phyloP scores from a whole-genome alignment of 306 rosid genomes.

The Dryas alaskensis region DNA sequence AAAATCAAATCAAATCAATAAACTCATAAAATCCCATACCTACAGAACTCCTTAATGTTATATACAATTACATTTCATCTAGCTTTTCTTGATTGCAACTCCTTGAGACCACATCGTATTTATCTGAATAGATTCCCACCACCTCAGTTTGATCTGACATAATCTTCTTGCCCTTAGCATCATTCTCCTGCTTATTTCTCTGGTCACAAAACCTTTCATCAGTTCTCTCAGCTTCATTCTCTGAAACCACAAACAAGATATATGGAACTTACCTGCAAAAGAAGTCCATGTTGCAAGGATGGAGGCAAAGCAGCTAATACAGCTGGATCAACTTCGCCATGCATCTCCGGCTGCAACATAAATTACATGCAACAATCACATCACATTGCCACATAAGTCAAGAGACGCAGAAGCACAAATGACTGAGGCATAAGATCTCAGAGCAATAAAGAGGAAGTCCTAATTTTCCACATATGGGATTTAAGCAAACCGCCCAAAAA shows the following conservation, averaged over 20 bases:
- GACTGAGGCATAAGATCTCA: background rate
- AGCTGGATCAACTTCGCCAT: slow-evolving; percentile 51
- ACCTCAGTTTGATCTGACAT: slow-evolving; percentile 13
- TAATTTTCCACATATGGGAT: background rate
- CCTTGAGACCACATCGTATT: slow-evolving; percentile 15
- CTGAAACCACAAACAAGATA: slow-evolving; percentile 9
- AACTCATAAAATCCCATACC: slow-evolving; percentile 23
- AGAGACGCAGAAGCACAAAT: background rate
- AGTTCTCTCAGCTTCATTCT: slow-evolving; percentile 12
- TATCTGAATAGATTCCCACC: slow-evolving; percentile 21
- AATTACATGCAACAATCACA: slow-evolving; percentile 9
- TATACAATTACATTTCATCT: slow-evolving; percentile 65
- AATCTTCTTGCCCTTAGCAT: slow-evolving; percentile 31
- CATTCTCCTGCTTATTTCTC: slow-evolving; percentile 26
- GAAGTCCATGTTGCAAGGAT: slow-evolving; percentile 60
- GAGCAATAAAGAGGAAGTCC: background rate
- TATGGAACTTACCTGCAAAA: slow-evolving; percentile 47
- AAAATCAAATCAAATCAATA: slow-evolving; percentile 7
- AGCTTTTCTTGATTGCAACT: slow-evolving; percentile 55
- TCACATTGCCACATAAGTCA: background rate
- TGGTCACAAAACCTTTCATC: slow-evolving; percentile 16
- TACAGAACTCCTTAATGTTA: slow-evolving; percentile 15
- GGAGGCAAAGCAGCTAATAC: slow-evolving; percentile 62
- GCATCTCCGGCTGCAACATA: slow-evolving; percentile 43
- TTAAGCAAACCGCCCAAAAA: background rate